Evolutionary conservation across 495 filamentous ascomycete genomes (phyloP), one percentile per base, ranked within the genome.

Genomic region (Terfezia boudieri): DNA sequence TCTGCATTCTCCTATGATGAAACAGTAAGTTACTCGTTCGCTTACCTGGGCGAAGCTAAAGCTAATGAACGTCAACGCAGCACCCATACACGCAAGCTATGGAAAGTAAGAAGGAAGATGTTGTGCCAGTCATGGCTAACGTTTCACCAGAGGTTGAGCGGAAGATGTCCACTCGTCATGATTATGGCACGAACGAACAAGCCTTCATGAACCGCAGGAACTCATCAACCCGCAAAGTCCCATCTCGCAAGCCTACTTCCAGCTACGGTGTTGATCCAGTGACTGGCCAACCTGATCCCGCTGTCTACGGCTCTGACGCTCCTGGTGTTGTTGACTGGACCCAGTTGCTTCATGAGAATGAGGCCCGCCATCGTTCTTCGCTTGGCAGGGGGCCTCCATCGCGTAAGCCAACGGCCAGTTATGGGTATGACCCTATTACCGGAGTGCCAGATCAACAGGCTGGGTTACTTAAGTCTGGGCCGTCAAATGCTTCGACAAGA

Each of bases 201-300:
- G 32, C 56, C 17, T 37, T 22, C 37, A 54, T 17, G 52, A 36
- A 16, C 12, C 12, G 26, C 23, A 54, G 23, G 23, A 54, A 49
- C 20, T 54, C 70, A 43, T 56, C 70, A 56, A 58, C 59, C 50
- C 66, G 67, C 32, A 71, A 71, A n/a, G 66, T 71, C 48, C 71
- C 72, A 41, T 70, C 67, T 22, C 69, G 70, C 12, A 70, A 70
- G 59, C 67, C 69, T 22, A 59, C 60, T 16, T 62, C 65, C 49
- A 73, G 73, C 50, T 55, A 64, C 51, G 61, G 61, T 9, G 56
- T 64, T 23, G 61, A 70, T 54, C 57, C 67, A 49, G 36, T 67
- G 58, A 57, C 68, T 55, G 51, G 67, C 43, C 14, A 61, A 57
- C 55, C 48, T 49, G 41, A 65, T 55, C 55, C 59, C 7, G 4